Evolutionary conservation across 257 asterid species (phyloP).

Genomic region (Jacaranda mimosifolia): DNA sequence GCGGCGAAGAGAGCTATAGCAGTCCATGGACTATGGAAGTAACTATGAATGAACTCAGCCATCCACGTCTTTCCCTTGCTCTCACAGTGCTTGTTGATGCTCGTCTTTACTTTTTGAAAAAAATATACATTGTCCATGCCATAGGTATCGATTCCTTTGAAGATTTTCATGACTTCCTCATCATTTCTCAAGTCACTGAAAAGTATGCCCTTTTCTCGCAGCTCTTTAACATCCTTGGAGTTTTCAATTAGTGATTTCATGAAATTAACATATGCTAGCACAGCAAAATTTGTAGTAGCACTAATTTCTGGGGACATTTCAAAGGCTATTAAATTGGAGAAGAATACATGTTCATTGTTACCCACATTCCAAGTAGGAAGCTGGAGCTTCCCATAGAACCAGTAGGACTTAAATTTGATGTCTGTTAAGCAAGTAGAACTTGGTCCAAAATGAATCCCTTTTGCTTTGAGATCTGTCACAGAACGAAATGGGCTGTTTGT

Average conservation of each 20-base stretch:
- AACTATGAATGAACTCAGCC: too few relatives aligned
- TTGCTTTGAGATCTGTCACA: slow-evolving; percentile 26
- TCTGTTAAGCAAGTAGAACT: slow-evolving; percentile 31
- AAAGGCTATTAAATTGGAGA: slow-evolving; percentile 43
- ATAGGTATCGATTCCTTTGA: slow-evolving; percentile 40
- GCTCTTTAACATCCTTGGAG: slow-evolving; percentile 37
- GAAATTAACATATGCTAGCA: slow-evolving; percentile 39
- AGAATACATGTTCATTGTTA: background rate
- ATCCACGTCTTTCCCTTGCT: background rate
- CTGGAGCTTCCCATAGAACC: background rate
- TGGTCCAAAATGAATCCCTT: slow-evolving; percentile 34
- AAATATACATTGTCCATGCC: slow-evolving; percentile 28
- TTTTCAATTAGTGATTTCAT: slow-evolving; percentile 47
- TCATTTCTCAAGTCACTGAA: slow-evolving; percentile 38
- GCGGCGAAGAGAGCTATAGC: slow-evolving; percentile 43
- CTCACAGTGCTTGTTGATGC: slow-evolving; percentile 24
- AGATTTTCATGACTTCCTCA: slow-evolving; percentile 43
- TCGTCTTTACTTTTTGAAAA: background rate
- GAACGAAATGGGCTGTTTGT: slow-evolving; percentile 17
- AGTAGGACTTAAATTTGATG: slow-evolving; percentile 8
- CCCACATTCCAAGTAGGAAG: slow-evolving; percentile 15
- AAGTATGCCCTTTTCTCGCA: slow-evolving; percentile 41
- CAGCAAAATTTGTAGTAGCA: background rate
- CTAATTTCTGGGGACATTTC: slow-evolving; percentile 42
- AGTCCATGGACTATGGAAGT: slow-evolving; percentile 40